Conservation (phyloP, 2,329 filamentous ascomycete genomes). For the Orbilia brochopaga region DNA sequence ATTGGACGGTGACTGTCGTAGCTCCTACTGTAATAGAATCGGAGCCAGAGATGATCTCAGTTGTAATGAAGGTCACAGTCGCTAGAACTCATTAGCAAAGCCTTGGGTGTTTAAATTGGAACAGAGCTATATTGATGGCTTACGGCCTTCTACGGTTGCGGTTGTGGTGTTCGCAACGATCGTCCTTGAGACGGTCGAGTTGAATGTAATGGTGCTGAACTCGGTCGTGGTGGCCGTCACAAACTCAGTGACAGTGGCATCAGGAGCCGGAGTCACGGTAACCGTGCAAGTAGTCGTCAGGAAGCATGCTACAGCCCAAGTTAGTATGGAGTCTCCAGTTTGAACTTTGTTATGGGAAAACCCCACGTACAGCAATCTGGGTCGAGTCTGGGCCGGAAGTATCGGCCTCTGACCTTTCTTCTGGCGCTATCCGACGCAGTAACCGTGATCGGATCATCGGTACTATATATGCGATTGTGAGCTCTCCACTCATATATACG, state of each 20-base stretch:
- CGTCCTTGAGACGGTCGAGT: slow-evolving; percentile 40
- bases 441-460: slow-evolving; percentile 22
- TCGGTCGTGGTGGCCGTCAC: slow-evolving; percentile 33
- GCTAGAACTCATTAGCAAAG: slow-evolving; percentile 18
- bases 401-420: slow-evolving; percentile 24
- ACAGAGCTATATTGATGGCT: neutral
- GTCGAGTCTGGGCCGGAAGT: slow-evolving; percentile 28
- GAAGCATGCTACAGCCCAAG: slow-evolving; percentile 26
- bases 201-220: slow-evolving; percentile 36
- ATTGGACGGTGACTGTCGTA: slow-evolving; percentile 41
- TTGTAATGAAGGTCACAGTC: slow-evolving; percentile 30
- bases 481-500: neutral
- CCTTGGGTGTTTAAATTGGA: neutral
- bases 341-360: neutral
- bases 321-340: neutral
- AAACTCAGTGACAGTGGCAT: slow-evolving; percentile 18
- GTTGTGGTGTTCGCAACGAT: slow-evolving; percentile 30
- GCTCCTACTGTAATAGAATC: slow-evolving; percentile 17
- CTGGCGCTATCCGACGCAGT: neutral
- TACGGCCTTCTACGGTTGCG: slow-evolving; percentile 11
- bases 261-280: slow-evolving; percentile 24
- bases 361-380: slow-evolving; percentile 34
- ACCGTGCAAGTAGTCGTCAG: slow-evolving; percentile 35
- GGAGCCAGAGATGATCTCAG: slow-evolving; percentile 18
- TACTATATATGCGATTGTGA: slow-evolving; percentile 4